Conservation (phyloP, 116 monocot species). For the Iris pallida region DNA sequence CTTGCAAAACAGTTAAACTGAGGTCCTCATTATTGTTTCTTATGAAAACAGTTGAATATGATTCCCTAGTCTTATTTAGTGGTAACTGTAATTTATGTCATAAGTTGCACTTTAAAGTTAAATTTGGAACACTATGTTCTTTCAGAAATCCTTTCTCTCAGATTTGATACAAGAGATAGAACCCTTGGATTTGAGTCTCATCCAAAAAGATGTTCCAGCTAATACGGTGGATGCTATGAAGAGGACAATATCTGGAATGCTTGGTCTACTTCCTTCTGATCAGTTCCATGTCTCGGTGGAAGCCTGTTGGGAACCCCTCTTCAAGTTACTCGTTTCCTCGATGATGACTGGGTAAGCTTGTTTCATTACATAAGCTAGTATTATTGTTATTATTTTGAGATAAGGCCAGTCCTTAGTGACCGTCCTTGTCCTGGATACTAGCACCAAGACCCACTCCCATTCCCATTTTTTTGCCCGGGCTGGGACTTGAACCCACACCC, state of each 20-base stretch:
- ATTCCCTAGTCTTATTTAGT: too few species aligned
- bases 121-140: background rate
- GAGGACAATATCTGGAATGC: slow-evolving; percentile 89
- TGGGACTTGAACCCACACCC: too few species aligned
- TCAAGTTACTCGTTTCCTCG: slow-evolving; percentile 73
- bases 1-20: too few species aligned
- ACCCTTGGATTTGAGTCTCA: slow-evolving; percentile 72
- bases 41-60: too few species aligned
- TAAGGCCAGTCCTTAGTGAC: too few species aligned
- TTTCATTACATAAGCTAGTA: background rate
- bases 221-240: slow-evolving; percentile 93
- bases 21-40: too few species aligned
- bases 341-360: slow-evolving; percentile 86
- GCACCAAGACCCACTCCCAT: too few species aligned
- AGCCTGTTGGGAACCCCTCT: slow-evolving; percentile 85
- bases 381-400: too few species aligned
- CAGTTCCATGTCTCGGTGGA: slow-evolving; percentile 75
- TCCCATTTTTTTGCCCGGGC: too few species aligned
- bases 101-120: background rate
- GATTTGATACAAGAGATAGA: slow-evolving; percentile 93
- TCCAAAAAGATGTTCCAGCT: slow-evolving; percentile 80
- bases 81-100: too few species aligned
- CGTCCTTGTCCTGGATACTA: too few species aligned
- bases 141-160: slow-evolving; percentile 67
- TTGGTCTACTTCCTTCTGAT: slow-evolving; percentile 86